Evolutionary conservation across 345 rosid genomes (phyloP).

Genomic region (Gossypioides kirkii): DNA sequence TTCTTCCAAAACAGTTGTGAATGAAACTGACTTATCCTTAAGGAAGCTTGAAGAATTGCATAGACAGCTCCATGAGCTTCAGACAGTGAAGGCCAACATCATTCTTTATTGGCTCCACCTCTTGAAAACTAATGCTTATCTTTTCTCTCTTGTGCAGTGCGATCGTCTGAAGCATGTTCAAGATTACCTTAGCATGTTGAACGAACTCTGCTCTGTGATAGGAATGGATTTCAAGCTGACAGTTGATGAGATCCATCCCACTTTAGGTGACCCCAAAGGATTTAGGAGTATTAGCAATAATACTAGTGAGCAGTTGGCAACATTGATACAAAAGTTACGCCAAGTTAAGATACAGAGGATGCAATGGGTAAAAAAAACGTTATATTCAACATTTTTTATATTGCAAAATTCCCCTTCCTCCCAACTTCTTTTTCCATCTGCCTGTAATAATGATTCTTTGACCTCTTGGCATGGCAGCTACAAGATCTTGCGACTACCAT

Average conservation of each 20-base stretch:
- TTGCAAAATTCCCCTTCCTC: background rate
- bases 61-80: conserved; percentile 52
- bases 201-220: conserved; percentile 61
- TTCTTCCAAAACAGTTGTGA: conserved; percentile 28
- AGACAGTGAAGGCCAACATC: conserved; percentile 61
- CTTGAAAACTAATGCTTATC: background rate
- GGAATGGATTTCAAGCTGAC: conserved; percentile 64
- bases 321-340: conserved; percentile 44
- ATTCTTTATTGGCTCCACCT: background rate
- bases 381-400: conserved; percentile 1
- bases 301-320: conserved; percentile 46
- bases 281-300: conserved; percentile 48
- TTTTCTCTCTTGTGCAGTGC: conserved; percentile 35
- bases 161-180: conserved; percentile 59
- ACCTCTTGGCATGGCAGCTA: conserved; percentile 55
- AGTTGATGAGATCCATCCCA: conserved; percentile 51
- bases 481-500: conserved; percentile 94
- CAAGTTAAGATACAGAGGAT: conserved; percentile 82
- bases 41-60: conserved; percentile 78
- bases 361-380: conserved; percentile 55
- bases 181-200: conserved; percentile 42
- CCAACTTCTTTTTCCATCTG: background rate
- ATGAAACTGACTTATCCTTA: conserved; percentile 74
- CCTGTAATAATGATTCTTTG: conserved; percentile 6
- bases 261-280: conserved; percentile 49